These are phyloP conservation scores for Pogostemon cablin DNA, from an alignment of 257 asterid genomes.

Conservation along the genomic window DNA sequence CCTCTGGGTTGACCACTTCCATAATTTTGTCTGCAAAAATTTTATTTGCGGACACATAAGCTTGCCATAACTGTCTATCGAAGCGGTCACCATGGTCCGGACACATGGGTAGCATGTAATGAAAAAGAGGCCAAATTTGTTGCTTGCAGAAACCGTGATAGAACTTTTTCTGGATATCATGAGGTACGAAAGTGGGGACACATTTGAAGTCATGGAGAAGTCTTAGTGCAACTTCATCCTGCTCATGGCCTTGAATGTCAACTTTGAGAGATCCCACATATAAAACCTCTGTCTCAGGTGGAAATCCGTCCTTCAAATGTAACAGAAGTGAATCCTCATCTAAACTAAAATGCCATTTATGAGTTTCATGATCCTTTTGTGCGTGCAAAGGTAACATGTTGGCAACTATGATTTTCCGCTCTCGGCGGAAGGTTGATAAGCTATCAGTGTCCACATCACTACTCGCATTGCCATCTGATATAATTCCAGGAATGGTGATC, in stretches of 20 bases:
- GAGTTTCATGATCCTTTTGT: neutral
- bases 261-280: constrained; percentile 62
- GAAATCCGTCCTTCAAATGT: constrained; percentile 57
- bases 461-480: too few species aligned
- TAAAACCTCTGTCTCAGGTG: constrained; percentile 62
- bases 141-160: neutral
- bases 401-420: neutral
- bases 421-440: neutral
- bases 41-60: constrained; percentile 72
- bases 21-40: constrained; percentile 66
- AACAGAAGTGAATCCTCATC: constrained; percentile 2
- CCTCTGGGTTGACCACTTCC: constrained; percentile 75
- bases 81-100: neutral
- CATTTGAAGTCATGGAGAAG: neutral
- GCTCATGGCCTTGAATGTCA: neutral
- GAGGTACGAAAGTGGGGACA: neutral
- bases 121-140: neutral
- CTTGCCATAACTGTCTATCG: constrained; percentile 56
- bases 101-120: constrained; percentile 1
- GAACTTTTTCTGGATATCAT: neutral
- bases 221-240: neutral
- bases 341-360: neutral
- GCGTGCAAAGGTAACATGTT: constrained; percentile 3
- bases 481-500: neutral
- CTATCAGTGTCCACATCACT: neutral